Conservation (phyloP, 31 red algal species). For the Asparagopsis taxiformis region DNA sequence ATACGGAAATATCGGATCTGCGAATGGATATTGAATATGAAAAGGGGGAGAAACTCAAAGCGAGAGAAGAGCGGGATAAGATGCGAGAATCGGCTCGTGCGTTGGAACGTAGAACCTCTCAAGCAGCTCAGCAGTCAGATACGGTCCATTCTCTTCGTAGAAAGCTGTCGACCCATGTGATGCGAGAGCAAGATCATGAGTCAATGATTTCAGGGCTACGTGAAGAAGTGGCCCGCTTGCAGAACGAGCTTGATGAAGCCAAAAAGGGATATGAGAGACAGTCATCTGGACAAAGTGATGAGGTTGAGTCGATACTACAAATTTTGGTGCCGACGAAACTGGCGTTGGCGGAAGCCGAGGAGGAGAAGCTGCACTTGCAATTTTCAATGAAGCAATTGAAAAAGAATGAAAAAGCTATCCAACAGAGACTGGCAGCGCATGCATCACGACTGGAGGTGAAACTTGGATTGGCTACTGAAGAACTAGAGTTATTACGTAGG, state of each 20-base stretch:
- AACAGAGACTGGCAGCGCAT: constrained; percentile 60
- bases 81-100: constrained; percentile 32
- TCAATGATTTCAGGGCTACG: constrained; percentile 36
- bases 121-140: constrained; percentile 37
- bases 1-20: constrained; percentile 16
- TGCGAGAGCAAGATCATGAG: constrained; percentile 51
- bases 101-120: constrained; percentile 45
- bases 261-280: not conserved
- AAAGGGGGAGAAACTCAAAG: constrained; percentile 42
- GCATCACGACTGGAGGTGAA: constrained; percentile 68
- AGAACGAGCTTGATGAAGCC: constrained; percentile 15
- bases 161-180: constrained; percentile 50
- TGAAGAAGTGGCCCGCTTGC: constrained; percentile 17
- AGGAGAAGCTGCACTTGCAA: constrained; percentile 51
- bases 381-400: constrained; percentile 54
- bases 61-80: constrained; percentile 56
- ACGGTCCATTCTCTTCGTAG: constrained; percentile 33
- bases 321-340: constrained; percentile 58
- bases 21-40: constrained; percentile 58
- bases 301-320: constrained; percentile 39
- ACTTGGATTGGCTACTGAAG: constrained; percentile 58
- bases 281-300: not conserved
- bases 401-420: constrained; percentile 48
- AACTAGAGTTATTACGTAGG: constrained; percentile 44
- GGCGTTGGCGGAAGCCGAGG: constrained; percentile 56